Conservation (phyloP, 2,329 filamentous ascomycete species). For the Colletotrichum euphorbiae region DNA sequence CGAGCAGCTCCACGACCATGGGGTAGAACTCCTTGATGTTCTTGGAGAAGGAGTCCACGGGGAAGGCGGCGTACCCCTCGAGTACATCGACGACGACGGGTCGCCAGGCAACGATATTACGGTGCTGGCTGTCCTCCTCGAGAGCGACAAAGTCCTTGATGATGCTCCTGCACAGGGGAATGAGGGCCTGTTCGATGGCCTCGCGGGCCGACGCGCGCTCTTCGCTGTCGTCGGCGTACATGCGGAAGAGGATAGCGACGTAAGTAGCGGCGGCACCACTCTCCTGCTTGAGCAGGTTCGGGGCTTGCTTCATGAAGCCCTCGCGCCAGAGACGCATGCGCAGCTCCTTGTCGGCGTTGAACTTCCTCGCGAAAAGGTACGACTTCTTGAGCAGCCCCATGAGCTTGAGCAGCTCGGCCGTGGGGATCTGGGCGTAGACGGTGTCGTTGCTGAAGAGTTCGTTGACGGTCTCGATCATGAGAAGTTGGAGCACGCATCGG, state of each 20-base stretch:
- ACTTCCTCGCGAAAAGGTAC: slow-evolving; percentile 95
- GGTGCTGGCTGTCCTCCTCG: slow-evolving; percentile 95
- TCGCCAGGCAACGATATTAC: slow-evolving; percentile 97
- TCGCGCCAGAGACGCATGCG: slow-evolving; percentile 95
- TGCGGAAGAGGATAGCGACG: slow-evolving; percentile 93
- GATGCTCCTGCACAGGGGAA: slow-evolving; percentile 96
- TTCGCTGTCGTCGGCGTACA: slow-evolving; percentile 91
- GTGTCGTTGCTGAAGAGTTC: slow-evolving; percentile 98
- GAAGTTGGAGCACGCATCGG: slow-evolving; percentile 93
- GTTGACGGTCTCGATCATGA: slow-evolving; percentile 99
- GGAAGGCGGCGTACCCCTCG: slow-evolving; percentile 90
- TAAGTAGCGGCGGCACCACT: slow-evolving; percentile 93
- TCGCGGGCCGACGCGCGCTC: slow-evolving; percentile 83
- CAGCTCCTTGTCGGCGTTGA: slow-evolving; percentile 97
- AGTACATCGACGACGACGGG: slow-evolving; percentile 97
- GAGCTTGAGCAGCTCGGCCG: slow-evolving; percentile 85
- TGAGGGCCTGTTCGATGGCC: slow-evolving; percentile 90
- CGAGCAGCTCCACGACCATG: slow-evolving; percentile 83
- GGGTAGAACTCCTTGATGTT: slow-evolving; percentile 89
- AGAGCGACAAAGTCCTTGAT: slow-evolving; percentile 85
- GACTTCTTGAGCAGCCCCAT: slow-evolving; percentile 97
- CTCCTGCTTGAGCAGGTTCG: slow-evolving; percentile 97
- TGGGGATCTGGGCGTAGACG: slow-evolving; percentile 94
- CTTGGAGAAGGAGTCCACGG: slow-evolving; percentile 80
- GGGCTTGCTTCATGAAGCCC: slow-evolving; percentile 99